Evolutionary conservation across 2,329 filamentous ascomycete species (phyloP), one percentile per base, ranked within the genome.

Genomic region (Taxawa tesnikishii): DNA sequence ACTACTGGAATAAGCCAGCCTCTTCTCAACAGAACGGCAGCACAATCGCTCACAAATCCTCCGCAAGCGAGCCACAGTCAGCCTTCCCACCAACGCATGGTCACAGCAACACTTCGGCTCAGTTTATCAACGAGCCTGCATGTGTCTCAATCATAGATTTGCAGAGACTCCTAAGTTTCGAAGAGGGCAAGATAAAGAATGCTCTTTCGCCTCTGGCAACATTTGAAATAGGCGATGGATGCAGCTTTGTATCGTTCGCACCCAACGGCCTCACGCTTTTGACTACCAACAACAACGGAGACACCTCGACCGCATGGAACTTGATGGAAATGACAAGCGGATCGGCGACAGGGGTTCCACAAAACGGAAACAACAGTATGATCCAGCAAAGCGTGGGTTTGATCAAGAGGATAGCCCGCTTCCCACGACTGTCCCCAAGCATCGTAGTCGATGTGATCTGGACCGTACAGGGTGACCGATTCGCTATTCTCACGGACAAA

Each of bases 391-490:
- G 25, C 16, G 30, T 36, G 6, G 28, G 33, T 3, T 6, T 42
- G 18, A 82, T 94, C 18, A 78, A 85, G 29, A 83, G 94, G 52
- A 68, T 94, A 38, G 83, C 85, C 6, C 76, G 87, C 38, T 94
- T 93, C 50, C 83, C 83, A 13, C 77, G 90, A 25, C 80, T 94
- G 72, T 96, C 88, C 2, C 80, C 88, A 29, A 84, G 90, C 3
- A 81, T 83, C 33, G 83, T 96, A 34, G 73, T 94, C 14, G 88
- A 94, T 48, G 82, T 94, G 26, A 75, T 77, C 3, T 98, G 90
- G 90, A 79, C 73, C 33, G 83, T 83, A 3, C 77, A 78, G 34
- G 83, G 83, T 14, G 83, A 93, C 50, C 78, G 82, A 37, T 62
- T 92, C 24, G 88, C 87, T 2, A 77, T 98, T 59, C 75, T 94